phyloP scores from a whole-genome alignment of 306 rosid genomes.

The Dalbergia cochinchinensis region DNA sequence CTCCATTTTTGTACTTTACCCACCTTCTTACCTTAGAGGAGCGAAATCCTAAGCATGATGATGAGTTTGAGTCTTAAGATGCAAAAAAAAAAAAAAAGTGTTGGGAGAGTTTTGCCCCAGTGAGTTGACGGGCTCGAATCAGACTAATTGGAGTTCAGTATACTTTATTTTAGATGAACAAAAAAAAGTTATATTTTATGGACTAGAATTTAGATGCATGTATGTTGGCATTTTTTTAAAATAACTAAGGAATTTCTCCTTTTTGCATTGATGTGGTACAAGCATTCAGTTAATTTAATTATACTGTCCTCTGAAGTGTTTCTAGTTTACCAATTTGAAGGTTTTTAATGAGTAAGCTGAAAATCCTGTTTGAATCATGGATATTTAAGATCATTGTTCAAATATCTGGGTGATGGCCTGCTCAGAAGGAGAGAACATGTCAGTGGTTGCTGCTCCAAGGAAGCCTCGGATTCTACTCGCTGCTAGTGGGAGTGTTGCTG shows the following conservation, averaged over 20 bases:
- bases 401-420: slow-evolving; percentile 60
- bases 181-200: neutral
- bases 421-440: slow-evolving; percentile 63
- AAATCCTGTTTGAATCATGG: slow-evolving; percentile 39
- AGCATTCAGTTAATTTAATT: slow-evolving; percentile 8
- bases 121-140: too few relatives aligned
- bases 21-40: too few relatives aligned
- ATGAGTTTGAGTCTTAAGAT: too few relatives aligned
- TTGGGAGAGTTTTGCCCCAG: too few relatives aligned
- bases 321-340: slow-evolving; percentile 43
- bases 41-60: too few relatives aligned
- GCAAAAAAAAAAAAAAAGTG: too few relatives aligned
- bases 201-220: slow-evolving; percentile 12
- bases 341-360: slow-evolving; percentile 37
- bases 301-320: slow-evolving; percentile 27
- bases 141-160: neutral
- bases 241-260: slow-evolving; percentile 4
- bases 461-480: slow-evolving; percentile 96
- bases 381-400: slow-evolving; percentile 46
- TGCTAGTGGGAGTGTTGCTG: slow-evolving; percentile 95
- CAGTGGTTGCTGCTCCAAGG: slow-evolving; percentile 55
- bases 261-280: slow-evolving; percentile 6
- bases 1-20: too few relatives aligned
- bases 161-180: neutral
- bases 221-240: neutral